Conservation (phyloP, 108 stramenopile genomes). For the Skeletonema menzelii region DNA sequence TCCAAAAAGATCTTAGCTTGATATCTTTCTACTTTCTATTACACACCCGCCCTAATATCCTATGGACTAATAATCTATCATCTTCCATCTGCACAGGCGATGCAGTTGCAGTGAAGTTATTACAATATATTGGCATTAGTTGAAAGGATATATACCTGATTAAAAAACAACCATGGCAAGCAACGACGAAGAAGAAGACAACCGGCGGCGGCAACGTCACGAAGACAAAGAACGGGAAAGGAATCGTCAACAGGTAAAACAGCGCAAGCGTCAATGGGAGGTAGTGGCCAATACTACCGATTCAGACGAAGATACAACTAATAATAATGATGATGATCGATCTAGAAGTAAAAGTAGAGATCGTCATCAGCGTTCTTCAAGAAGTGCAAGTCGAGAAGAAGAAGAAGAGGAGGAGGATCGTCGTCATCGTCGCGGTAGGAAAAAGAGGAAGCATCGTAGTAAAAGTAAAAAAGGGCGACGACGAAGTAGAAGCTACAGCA, state of each 20-base stretch:
- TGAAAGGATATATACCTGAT: too few species aligned
- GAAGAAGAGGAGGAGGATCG: too few species aligned
- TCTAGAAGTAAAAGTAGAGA: slow-evolving; percentile 18
- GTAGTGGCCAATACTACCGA: slow-evolving; percentile 19
- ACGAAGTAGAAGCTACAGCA: slow-evolving; percentile 11
- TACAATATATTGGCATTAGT: neutral
- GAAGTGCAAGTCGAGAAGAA: slow-evolving; percentile 5
- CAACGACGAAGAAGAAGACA: slow-evolving; percentile 35
- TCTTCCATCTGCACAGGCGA: too few species aligned
- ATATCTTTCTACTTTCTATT: too few species aligned
- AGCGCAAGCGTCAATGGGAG: slow-evolving; percentile 41
- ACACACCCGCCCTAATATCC: too few species aligned
- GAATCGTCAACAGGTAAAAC: slow-evolving; percentile 25
- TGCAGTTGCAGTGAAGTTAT: too few species aligned
- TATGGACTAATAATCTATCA: too few species aligned
- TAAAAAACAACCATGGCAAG: neutral
- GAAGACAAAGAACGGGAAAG: slow-evolving; percentile 39
- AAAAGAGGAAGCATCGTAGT: slow-evolving; percentile 16
- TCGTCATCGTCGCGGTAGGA: slow-evolving; percentile 15
- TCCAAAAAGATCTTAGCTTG: too few species aligned
- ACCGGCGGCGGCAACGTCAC: slow-evolving; percentile 11
- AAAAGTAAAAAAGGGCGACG: slow-evolving; percentile 2
- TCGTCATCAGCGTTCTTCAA: neutral
- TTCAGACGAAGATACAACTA: slow-evolving; percentile 23
- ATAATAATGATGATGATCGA: neutral